Base-by-base conservation (phyloP, 257 asterid species). In the Salvia miltiorrhiza region DNA sequence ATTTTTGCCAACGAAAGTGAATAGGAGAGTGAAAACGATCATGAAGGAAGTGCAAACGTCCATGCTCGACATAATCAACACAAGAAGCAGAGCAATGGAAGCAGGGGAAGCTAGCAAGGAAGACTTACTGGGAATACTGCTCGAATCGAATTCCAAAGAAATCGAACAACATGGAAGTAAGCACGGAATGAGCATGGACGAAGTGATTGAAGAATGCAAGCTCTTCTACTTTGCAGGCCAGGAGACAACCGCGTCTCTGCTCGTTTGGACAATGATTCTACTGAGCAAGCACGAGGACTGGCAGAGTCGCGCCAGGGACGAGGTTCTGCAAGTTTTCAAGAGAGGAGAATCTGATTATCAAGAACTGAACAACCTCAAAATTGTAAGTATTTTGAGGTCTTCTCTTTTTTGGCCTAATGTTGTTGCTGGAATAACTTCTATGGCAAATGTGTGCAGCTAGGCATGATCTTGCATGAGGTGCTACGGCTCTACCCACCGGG, bases 221-320 rank as follows among this genome's bases (percentile, higher is more conserved):
- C 67, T 82, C 2, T 84, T 84, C 28, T 84, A 81, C 55, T 33
- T 82, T 45, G 87, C 77, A 0, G 89, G 89, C 4, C 85, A 84
- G 20, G 89, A 84, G 63, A 84, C 87, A 13, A 79, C 87, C 28
- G 35, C 85, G 0, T 9, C 63, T 1, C 44, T 81, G 74, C 82
- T 84, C 9, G 82, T 72, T 0, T 84, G 85, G 83, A 75, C 86
- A 1, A 65, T 81, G 80, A 37, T 84, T 16, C 8, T 84, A 19
- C 55, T 81, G 68, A 62, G 88, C 24, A 76, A 37, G 23, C 49
- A 78, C 20, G 9, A 9, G 3, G 76, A 80, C 1, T 85, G 88
- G 86, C 88, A 83, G 37, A 48, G 1, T 0, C 77, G 62, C 5
- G 85, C 84, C 0, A 81, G 89, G 60, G 79, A 81, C 3, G 89